Percentiles rank a stretch among this genome's conserved stretches.
Evolutionary conservation across 306 rosid species (phyloP).

Genomic region (Vigna reflexopilosa): DNA sequence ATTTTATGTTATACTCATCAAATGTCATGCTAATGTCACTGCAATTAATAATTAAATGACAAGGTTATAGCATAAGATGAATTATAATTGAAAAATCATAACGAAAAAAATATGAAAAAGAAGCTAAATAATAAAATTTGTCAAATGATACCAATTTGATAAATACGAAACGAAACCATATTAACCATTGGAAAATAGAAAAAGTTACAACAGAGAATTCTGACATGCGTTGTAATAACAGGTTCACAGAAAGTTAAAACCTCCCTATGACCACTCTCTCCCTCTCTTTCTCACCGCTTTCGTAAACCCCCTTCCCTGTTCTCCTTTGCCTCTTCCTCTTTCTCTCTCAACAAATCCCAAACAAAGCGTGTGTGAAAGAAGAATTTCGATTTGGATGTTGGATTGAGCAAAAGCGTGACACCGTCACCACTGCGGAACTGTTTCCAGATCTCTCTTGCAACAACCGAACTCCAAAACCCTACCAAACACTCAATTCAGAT

Average conservation of each 20-base stretch:
- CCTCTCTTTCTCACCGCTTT: background rate
- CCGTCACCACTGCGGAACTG: background rate
- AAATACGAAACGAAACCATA: too few species aligned
- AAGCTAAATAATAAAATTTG: too few species aligned
- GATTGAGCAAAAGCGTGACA: background rate
- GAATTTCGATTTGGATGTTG: background rate
- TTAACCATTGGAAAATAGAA: background rate
- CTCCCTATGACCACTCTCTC: background rate
- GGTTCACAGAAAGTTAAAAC: background rate
- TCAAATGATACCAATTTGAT: too few species aligned
- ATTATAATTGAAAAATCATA: too few species aligned
- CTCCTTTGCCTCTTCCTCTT: background rate
- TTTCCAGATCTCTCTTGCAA: constrained; percentile 21
- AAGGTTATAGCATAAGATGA: too few species aligned
- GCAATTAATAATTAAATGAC: too few species aligned
- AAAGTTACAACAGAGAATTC: background rate
- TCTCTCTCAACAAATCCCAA: constrained; percentile 26
- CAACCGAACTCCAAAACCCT: background rate
- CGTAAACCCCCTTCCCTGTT: background rate
- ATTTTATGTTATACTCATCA: too few species aligned
- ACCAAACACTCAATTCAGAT: background rate
- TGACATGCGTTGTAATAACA: background rate
- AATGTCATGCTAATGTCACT: too few species aligned
- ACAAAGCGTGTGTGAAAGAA: background rate
- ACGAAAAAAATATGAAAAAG: too few species aligned